Conservation (phyloP, 2,329 filamentous ascomycete genomes). For the Sporothrix mexicana region DNA sequence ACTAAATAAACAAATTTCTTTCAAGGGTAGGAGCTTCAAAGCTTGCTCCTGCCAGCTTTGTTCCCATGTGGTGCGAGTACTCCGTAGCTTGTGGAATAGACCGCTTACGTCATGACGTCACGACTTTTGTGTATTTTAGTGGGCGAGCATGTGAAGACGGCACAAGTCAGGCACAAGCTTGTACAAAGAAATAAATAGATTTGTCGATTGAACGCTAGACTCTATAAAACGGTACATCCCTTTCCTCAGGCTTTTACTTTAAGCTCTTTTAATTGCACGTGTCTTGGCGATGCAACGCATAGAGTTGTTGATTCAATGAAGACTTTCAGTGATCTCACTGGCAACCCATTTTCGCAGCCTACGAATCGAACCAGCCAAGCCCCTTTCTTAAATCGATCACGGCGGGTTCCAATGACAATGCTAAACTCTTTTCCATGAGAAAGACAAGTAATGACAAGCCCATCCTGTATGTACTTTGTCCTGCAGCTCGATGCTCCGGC, state of each 20-base stretch:
- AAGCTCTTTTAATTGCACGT: not conserved
- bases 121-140: not conserved
- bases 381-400: no score
- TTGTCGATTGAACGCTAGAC: not conserved
- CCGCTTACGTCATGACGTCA: constrained; percentile 24
- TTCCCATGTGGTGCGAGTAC: not conserved
- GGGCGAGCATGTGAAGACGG: constrained; percentile 12
- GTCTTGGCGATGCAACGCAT: no score
- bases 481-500: not conserved
- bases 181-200: not conserved
- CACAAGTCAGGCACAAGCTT: constrained; percentile 1
- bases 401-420: not conserved
- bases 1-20: not conserved
- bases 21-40: constrained; percentile 2
- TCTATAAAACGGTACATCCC: not conserved
- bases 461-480: not conserved
- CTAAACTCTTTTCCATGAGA: no score
- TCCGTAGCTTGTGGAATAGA: not conserved
- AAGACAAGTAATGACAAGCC: not conserved
- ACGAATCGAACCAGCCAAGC: no score
- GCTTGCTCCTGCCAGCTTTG: constrained; percentile 6
- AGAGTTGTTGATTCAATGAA: not conserved
- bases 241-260: not conserved
- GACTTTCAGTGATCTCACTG: not conserved
- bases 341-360: no score